These are phyloP conservation scores for Atkinsonella hypoxylon DNA, from an alignment of 2,329 filamentous ascomycete genomes.

Conservation along the genomic window DNA sequence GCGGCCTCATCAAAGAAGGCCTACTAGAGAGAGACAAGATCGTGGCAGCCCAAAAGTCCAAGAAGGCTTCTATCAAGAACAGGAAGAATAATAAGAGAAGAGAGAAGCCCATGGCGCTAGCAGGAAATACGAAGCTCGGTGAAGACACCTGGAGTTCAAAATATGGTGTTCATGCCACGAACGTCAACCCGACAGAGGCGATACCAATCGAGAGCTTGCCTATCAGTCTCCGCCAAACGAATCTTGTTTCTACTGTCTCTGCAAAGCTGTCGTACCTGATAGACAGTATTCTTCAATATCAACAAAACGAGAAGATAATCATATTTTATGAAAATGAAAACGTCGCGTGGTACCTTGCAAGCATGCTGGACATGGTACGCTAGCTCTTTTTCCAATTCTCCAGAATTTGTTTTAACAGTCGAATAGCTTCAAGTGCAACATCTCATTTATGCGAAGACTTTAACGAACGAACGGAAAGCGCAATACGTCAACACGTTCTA, in stretches of 20 bases:
- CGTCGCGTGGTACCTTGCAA: slow-evolving; percentile 72
- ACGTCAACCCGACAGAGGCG: slow-evolving; percentile 11
- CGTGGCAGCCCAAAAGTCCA: slow-evolving; percentile 8
- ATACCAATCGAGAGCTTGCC: slow-evolving; percentile 15
- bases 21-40: slow-evolving; percentile 23
- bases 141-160: slow-evolving; percentile 21
- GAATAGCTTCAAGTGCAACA: slow-evolving; percentile 43
- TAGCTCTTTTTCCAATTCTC: neutral
- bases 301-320: slow-evolving; percentile 70
- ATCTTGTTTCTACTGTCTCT: slow-evolving; percentile 67
- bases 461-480: slow-evolving; percentile 50
- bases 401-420: neutral
- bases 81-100: slow-evolving; percentile 7
- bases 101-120: slow-evolving; percentile 17
- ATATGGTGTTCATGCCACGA: slow-evolving; percentile 18
- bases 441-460: slow-evolving; percentile 54
- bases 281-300: slow-evolving; percentile 55
- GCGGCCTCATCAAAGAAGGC: slow-evolving; percentile 30
- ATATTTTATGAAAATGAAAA: slow-evolving; percentile 90
- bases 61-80: slow-evolving; percentile 7
- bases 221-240: slow-evolving; percentile 44
- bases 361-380: slow-evolving; percentile 61
- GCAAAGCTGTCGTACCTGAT: slow-evolving; percentile 81
- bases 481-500: slow-evolving; percentile 75
- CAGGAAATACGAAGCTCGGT: slow-evolving; percentile 32